Evolutionary conservation across 768 basidiomycete species (phyloP).

Genomic region (Calvatia gigantea): DNA sequence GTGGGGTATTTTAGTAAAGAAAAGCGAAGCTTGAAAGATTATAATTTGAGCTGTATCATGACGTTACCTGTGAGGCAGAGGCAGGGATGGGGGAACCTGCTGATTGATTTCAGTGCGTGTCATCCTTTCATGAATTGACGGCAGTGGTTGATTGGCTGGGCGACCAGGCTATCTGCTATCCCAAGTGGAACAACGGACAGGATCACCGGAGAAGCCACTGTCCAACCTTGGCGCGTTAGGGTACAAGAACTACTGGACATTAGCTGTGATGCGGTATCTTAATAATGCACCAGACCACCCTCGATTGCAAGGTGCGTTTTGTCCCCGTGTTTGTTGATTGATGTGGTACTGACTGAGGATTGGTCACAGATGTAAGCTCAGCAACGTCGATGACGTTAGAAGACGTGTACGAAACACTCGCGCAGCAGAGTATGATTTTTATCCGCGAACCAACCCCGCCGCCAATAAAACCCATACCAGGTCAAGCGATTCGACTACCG

Average conservation of each 20-base stretch:
- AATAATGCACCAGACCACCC: conserved; percentile 55
- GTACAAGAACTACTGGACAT: conserved; percentile 95
- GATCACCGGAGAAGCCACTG: conserved; percentile 95
- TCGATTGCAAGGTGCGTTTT: conserved; percentile 69
- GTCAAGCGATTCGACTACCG: conserved; percentile 72
- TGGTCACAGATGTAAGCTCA: conserved; percentile 66
- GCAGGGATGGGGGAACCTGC: conserved; percentile 93
- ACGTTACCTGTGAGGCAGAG: conserved; percentile 93
- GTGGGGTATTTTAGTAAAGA: conserved; percentile 99
- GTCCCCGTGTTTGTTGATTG: not conserved
- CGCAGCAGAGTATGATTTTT: conserved; percentile 71
- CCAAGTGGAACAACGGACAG: conserved; percentile 86
- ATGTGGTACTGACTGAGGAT: too few species aligned
- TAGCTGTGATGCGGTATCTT: conserved; percentile 79
- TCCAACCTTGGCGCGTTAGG: conserved; percentile 89
- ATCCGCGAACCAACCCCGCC: conserved; percentile 47
- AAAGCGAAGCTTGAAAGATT: conserved; percentile 92
- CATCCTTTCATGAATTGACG: not conserved
- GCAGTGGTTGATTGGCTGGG: not conserved
- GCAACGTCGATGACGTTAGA: conserved; percentile 90
- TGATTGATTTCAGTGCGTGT: conserved; percentile 95
- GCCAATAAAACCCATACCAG: conserved; percentile 61
- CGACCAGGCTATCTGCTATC: conserved; percentile 87
- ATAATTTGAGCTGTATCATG: conserved; percentile 99
- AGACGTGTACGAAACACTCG: conserved; percentile 76